Evolutionary conservation across 352 stramenopile genomes (phyloP), one percentile per base, ranked within the genome.

Genomic region (Pythium aquatile): DNA sequence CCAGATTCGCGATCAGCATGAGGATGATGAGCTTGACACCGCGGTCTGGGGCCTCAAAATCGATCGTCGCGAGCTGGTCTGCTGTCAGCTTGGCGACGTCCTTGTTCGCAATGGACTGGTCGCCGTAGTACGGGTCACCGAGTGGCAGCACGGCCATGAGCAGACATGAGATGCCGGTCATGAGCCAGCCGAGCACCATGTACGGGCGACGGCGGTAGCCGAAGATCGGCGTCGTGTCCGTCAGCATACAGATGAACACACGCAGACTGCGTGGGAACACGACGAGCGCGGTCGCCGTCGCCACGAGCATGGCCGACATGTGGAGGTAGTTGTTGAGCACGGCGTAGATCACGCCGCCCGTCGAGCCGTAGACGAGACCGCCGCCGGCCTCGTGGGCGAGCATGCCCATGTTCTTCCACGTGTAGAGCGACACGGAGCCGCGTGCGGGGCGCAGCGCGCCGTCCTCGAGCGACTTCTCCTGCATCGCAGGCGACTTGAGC

Each of bases 11-110:
- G 28, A 85, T 66, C 51, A 79, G 72, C 72, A 89, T 83, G 57
- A 90, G 74, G 6, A 87, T 26, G 61, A 87, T 77, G 58, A 81
- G 77, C 61, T 80, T 83, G 29, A 70, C 66, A 33, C 76, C 81
- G 11, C 52, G 26, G n/a, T 76, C 47, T 3, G 74, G 77, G 0
- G 78, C 77, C n/a, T 77, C 76, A 26, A 69, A 55, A 29, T 86
- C 75, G 48, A 86, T 70, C 16, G 74, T 68, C 14, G 58, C 73
- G 37, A 74, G 53, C 40, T 83, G 71, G 26, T 74, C 73, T 9
- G 64, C 33, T 2, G 73, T 83, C 40, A 84, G 66, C 29, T 71
- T 35, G 72, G 69, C 3, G 65, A 53, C 16, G 78, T 28, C 20
- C 37, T 42, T 42, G 37, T 70, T 74, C 2, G 69, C 72, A 32